Base-by-base conservation (phyloP, 768 basidiomycete genomes). In the Lentinula aciculospora region DNA sequence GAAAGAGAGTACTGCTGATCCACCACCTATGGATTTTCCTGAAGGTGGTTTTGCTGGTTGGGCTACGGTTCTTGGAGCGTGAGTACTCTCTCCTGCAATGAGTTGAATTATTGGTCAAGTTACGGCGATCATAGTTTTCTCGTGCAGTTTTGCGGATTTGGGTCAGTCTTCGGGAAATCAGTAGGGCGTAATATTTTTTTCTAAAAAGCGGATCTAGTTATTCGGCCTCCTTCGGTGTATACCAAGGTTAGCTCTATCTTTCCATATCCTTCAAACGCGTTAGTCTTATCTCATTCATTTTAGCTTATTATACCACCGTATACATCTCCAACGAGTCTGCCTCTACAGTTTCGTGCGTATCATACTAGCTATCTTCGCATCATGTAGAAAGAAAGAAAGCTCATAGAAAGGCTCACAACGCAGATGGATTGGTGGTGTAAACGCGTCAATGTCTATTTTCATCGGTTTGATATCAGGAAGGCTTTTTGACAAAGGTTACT, bases 401-500 rank as follows among this genome's bases (percentile, higher is more conserved):
- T 57, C 28, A 7, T 28, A n/a, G 27, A 58, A 2, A 44, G 34
- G 32, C 27, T 34, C 25, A 44, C 36, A 60, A n/a, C 15, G 53
- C 42, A 64, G 56, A 48, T 57, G 56, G 56, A 57, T 57, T 15
- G 56, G 79, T 4, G 76, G 78, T 17, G 64, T 71, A 10, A 78
- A 81, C 53, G 71, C 74, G 3, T 76, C 76, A 55, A 64, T 80
- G 13, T 68, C 77, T 4, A 71, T 80, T 34, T 65, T 74, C 2
- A 69, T 67, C 19, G 78, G 78, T 0, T 65, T 79, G 31, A 36
- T 75, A 15, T 67, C 69, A 0, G 80, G 80, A 31, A 68, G 72
- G 19, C 48, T 78, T 6, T 79, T 80, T 58, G 81, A 82, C 42
- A 71, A 70, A 31, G 80, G 81, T 48, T 72, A 79, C 60, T 80